Evolutionary conservation across 2,329 filamentous ascomycete species (phyloP).

Genomic region (Pyrenophora tritici-repentis): DNA sequence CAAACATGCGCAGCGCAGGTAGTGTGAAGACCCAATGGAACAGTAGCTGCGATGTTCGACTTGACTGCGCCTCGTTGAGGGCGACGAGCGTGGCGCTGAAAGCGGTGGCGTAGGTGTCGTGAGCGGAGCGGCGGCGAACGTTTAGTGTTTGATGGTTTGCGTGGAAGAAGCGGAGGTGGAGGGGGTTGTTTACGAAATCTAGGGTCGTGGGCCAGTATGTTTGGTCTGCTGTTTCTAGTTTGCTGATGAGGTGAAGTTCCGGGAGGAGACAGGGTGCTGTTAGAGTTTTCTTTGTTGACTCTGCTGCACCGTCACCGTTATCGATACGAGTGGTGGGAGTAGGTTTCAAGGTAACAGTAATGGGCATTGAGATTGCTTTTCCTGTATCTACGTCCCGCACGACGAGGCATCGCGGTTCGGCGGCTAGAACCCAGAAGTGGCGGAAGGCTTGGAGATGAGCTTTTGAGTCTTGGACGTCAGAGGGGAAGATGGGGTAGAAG

Average conservation of each 20-base stretch:
- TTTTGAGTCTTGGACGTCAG: slow-evolving; percentile 87
- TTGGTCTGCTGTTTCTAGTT: slow-evolving; percentile 65
- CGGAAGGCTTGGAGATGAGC: slow-evolving; percentile 95
- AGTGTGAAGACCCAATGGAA: slow-evolving; percentile 78
- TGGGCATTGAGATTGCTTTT: slow-evolving; percentile 74
- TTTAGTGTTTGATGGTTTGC: slow-evolving; percentile 70
- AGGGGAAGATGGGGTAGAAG: slow-evolving; percentile 93
- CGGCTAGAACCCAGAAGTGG: slow-evolving; percentile 94
- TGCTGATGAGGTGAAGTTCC: slow-evolving; percentile 66
- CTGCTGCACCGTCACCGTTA: slow-evolving; percentile 1
- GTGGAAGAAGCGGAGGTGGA: slow-evolving; percentile 65
- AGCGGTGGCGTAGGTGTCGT: slow-evolving; percentile 63
- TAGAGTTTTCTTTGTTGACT: slow-evolving; percentile 32
- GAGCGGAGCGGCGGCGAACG: slow-evolving; percentile 67
- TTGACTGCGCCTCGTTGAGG: slow-evolving; percentile 64
- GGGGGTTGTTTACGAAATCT: slow-evolving; percentile 69
- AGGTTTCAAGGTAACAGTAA: slow-evolving; percentile 65
- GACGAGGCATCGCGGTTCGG: slow-evolving; percentile 86
- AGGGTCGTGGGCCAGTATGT: slow-evolving; percentile 82
- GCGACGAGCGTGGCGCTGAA: slow-evolving; percentile 78
- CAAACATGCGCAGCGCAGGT: slow-evolving; percentile 53
- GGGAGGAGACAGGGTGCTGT: slow-evolving; percentile 65
- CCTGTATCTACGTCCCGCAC: slow-evolving; percentile 84
- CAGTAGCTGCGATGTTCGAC: slow-evolving; percentile 49
- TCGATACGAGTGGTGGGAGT: slow-evolving; percentile 28